phyloP scores from a whole-genome alignment of 2,329 filamentous ascomycete species.

The Mollisiaceae sp. region DNA sequence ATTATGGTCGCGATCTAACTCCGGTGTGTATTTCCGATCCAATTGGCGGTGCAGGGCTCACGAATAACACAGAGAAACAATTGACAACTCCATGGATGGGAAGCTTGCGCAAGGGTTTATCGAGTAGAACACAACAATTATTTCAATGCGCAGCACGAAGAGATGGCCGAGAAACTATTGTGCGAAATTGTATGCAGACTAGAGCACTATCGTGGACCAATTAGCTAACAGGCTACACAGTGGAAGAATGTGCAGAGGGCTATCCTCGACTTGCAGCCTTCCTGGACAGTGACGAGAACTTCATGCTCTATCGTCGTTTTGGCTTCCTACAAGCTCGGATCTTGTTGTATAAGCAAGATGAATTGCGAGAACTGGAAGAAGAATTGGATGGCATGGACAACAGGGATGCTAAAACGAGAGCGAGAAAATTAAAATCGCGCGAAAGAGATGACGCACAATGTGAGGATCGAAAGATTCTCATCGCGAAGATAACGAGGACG shows the following conservation, averaged over 20 bases:
- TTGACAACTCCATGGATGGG: no score
- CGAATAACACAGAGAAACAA: no score
- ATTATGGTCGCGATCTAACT: no score
- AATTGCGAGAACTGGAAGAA: slow-evolving; percentile 26
- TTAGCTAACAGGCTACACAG: slow-evolving; percentile 8
- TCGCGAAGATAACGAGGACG: slow-evolving; percentile 21
- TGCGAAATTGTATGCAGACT: no score
- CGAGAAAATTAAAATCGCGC: slow-evolving; percentile 11
- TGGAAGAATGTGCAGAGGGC: slow-evolving; percentile 35
- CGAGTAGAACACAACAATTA: no score
- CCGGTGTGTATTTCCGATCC: no score
- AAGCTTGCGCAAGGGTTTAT: no score
- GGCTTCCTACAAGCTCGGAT: slow-evolving; percentile 47
- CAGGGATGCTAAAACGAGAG: slow-evolving; percentile 12
- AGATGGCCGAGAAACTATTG: no score
- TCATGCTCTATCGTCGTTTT: slow-evolving; percentile 49
- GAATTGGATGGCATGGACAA: slow-evolving; percentile 23
- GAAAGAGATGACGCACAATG: slow-evolving; percentile 15
- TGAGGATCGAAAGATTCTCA: slow-evolving; percentile 11
- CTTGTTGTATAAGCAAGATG: slow-evolving; percentile 36
- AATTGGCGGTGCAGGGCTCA: no score
- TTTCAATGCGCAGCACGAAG: no score
- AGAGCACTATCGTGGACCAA: no score
- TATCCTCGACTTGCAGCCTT: slow-evolving; percentile 48
- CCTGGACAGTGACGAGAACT: slow-evolving; percentile 46